Base-by-base conservation (phyloP, 176 grass and related monocot species). In the Luzula sylvatica region DNA sequence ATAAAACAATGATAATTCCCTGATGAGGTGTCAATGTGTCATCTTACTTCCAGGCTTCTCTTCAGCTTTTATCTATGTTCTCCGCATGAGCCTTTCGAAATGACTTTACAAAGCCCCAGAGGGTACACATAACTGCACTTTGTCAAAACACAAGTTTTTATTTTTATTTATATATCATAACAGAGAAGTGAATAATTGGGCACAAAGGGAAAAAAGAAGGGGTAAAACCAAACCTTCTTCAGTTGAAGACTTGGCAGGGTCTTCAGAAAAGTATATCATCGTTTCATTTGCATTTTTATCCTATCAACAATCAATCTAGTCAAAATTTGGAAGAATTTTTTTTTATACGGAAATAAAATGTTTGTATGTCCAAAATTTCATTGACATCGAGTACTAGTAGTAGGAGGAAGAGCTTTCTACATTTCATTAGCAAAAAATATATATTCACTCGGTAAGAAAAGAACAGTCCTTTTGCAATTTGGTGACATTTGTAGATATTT, bases 241-340 rank as follows among this genome's bases (percentile, higher is more conserved):
- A 68, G 86, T 82, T 44, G 90, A 77, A 64, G 66, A 89, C 50
- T 83, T 82, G n/a, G n/a, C n/a, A n/a, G n/a, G n/a, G 47, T 96
- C 84, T 79, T 96, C 90, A 59, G 80, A 83, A 65, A 96, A 96
- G 70, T 96, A 96, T 58, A 73, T 28, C 5, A 77, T 70, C 61
- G 88, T 73, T 23, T 71, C 78, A 72, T 86, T 81, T 54, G 84
- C 90, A 76, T 69, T 86, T 86, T 67, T 87, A 46, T 78, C 84
- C 90, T 96, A 74, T 60, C 69, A 76, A 38, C n/a, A 72, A 52
- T 50, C 14, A 61, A 54, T 41, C 48, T 27, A 38, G 74, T 74
- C 73, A n/a, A 71, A 9, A 66, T 29, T 12, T 23, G 19, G 2
- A 50, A 16, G 20, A 32, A 30, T n/a, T 32, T 26, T n/a, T n/a